These are phyloP conservation scores for Hypericum androsaemum DNA, from an alignment of 345 rosid genomes.

Conservation along the genomic window DNA sequence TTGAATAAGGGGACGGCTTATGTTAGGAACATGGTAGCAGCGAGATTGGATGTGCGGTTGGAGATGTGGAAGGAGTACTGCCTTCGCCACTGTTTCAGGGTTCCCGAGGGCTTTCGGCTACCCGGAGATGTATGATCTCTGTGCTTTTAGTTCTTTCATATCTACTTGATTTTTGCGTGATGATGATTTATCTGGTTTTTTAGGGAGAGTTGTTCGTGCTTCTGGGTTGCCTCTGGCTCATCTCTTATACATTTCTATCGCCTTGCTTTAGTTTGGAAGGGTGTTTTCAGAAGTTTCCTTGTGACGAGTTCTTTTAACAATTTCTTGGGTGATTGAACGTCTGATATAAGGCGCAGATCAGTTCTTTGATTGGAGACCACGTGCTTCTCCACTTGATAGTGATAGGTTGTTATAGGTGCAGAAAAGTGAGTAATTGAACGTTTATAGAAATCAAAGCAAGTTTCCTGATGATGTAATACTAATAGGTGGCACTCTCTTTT, in stretches of 20 bases:
- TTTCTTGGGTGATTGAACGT: too few relatives aligned
- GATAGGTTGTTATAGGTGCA: too few relatives aligned
- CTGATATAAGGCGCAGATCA: too few relatives aligned
- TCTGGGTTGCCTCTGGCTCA: too few relatives aligned
- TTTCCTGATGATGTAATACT: not conserved
- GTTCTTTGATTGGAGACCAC: too few relatives aligned
- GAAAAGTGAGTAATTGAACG: not conserved
- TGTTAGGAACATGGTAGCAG: constrained; percentile 41
- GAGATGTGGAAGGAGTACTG: constrained; percentile 71
- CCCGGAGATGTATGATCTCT: constrained; percentile 43
- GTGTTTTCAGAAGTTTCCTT: too few relatives aligned
- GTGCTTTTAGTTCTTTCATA: not conserved
- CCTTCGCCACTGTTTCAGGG: constrained; percentile 49
- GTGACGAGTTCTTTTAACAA: too few relatives aligned
- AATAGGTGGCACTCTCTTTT: not conserved
- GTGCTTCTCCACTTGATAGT: too few relatives aligned
- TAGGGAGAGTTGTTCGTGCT: not conserved
- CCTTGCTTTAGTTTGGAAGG: too few relatives aligned
- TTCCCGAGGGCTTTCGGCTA: constrained; percentile 59
- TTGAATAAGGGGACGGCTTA: constrained; percentile 44
- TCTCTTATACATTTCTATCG: too few relatives aligned
- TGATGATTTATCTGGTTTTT: not conserved
- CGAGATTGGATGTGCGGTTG: constrained; percentile 44
- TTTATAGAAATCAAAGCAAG: not conserved
- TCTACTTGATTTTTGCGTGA: not conserved